Evolutionary conservation across 805 yeast genomes (phyloP).

Genomic region (Yarrowia hollandica): DNA sequence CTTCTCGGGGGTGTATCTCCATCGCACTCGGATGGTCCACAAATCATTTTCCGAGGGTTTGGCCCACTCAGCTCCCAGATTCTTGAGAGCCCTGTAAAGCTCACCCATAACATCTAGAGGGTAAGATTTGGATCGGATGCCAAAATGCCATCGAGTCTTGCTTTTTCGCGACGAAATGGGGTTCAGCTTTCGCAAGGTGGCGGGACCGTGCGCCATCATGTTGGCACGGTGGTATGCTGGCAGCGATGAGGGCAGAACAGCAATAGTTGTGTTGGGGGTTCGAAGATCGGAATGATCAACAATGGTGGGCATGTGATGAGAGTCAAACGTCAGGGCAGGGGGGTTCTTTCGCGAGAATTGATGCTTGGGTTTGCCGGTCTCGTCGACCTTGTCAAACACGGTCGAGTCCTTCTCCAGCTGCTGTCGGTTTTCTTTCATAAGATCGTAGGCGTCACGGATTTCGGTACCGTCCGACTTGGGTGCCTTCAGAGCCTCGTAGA

Average conservation of each 20-base stretch:
- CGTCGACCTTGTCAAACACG: slow-evolving; percentile 30
- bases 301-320: slow-evolving; percentile 42
- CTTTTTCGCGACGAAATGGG: slow-evolving; percentile 71
- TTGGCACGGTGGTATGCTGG: slow-evolving; percentile 93
- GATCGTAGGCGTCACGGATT: slow-evolving; percentile 78
- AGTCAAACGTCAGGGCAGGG: slow-evolving; percentile 45
- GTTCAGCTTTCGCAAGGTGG: slow-evolving; percentile 44
- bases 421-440: slow-evolving; percentile 74
- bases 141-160: slow-evolving; percentile 98
- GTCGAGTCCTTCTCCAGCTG: slow-evolving; percentile 29
- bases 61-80: slow-evolving; percentile 96
- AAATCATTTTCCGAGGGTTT: slow-evolving; percentile 90
- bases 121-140: slow-evolving; percentile 91
- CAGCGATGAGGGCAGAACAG: slow-evolving; percentile 87
- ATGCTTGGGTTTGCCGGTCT: slow-evolving; percentile 14
- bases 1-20: slow-evolving; percentile 66
- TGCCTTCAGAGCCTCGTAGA: slow-evolving; percentile 63
- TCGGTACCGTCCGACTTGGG: slow-evolving; percentile 50
- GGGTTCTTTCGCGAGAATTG: slow-evolving; percentile 37
- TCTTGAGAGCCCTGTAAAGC: slow-evolving; percentile 88
- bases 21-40: slow-evolving; percentile 94
- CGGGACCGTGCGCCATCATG: slow-evolving; percentile 65
- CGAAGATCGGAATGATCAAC: slow-evolving; percentile 37
- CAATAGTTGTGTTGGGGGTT: slow-evolving; percentile 77
- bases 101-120: slow-evolving; percentile 99